Evolutionary conservation across 495 filamentous ascomycete genomes (phyloP).

Genomic region (Penicillium herquei): DNA sequence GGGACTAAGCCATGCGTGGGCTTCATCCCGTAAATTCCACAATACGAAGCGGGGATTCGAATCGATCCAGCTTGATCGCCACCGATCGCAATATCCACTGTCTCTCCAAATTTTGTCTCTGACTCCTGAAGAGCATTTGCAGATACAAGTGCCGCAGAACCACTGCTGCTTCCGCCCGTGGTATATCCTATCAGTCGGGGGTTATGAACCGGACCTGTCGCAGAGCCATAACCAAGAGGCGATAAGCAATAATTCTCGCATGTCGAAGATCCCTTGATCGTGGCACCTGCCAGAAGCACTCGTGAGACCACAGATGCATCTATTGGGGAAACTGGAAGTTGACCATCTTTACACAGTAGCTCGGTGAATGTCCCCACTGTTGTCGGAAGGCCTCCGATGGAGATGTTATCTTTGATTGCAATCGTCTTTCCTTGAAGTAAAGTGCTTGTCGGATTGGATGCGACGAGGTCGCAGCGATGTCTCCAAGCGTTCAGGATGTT

Average conservation of each 20-base stretch:
- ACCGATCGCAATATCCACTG: conserved; percentile 53
- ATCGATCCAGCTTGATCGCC: conserved; percentile 58
- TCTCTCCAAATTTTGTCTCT: conserved; percentile 18
- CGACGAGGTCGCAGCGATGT: conserved; percentile 21
- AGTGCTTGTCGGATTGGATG: conserved; percentile 8
- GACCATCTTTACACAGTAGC: conserved; percentile 19
- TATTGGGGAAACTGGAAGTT: conserved; percentile 26
- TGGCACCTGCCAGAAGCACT: conserved; percentile 36
- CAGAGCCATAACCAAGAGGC: conserved; percentile 33
- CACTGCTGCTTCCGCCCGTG: conserved; percentile 53
- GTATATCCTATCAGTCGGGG: conserved; percentile 37
- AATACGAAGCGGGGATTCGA: conserved; percentile 49
- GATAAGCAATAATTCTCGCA: conserved; percentile 45
- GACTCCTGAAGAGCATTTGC: conserved; percentile 36
- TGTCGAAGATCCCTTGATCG: conserved; percentile 34
- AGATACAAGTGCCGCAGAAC: conserved; percentile 48
- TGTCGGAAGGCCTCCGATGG: conserved; percentile 30
- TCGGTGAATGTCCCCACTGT: conserved; percentile 31
- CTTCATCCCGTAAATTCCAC: conserved; percentile 43
- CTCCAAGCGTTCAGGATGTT: conserved; percentile 44
- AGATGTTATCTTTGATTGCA: conserved; percentile 39
- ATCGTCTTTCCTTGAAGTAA: conserved; percentile 29
- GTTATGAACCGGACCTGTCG: conserved; percentile 48
- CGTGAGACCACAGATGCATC: conserved; percentile 41
- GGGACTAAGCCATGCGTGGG: conserved; percentile 53